Evolutionary conservation across 2,329 filamentous ascomycete species (phyloP), one percentile per base, ranked within the genome.

Genomic region (Ceratocystis harringtonii): DNA sequence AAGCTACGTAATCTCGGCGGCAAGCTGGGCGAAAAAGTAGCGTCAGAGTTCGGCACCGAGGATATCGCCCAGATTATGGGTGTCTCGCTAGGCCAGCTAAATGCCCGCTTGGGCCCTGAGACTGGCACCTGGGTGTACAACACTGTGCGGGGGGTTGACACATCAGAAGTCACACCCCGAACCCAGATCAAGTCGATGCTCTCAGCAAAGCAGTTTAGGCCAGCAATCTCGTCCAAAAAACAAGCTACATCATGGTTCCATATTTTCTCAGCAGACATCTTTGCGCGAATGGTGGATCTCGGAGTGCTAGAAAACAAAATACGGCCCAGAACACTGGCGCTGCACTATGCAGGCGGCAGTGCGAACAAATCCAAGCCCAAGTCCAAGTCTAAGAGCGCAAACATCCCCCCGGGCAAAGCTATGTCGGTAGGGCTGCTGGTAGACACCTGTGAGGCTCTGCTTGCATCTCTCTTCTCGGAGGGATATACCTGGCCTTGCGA

Each of bases 141-240:
- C 65, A 88, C 87, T 10, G 87, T 97, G 64, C 84, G 94, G 10
- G 94, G 94, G 1, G 84, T 92, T 68, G 94, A 99, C 73, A 78
- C 79, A 62, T 94, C 88, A 70, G 92, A 96, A 74, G 90, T 99
- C 69, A 96, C 90, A 71, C 83, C 90, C 32, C 81, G 92, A 63
- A 96, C 91, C 1, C 89, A 94, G 71, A 96, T 96, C 77, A 96
- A 97, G 74, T 94, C 89, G 17, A 97, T 99, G 92, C 79, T 97
- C 15, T 96, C 91, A 1, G 92, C 94, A 22, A 99, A 99, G 73
- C 95, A 91, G 0, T 99, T 99, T 72, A 82, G 89, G 30, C 94
- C 94, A 0, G 84, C 81, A 65, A 92, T 97, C 72, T 88, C 85
- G 70, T 87, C 80, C 1, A 77, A 83, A 19, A 90, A 94, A 25